These are phyloP conservation scores for Orbilia blumenaviensis DNA, from an alignment of 2,329 filamentous ascomycete genomes.

Conservation along the genomic window DNA sequence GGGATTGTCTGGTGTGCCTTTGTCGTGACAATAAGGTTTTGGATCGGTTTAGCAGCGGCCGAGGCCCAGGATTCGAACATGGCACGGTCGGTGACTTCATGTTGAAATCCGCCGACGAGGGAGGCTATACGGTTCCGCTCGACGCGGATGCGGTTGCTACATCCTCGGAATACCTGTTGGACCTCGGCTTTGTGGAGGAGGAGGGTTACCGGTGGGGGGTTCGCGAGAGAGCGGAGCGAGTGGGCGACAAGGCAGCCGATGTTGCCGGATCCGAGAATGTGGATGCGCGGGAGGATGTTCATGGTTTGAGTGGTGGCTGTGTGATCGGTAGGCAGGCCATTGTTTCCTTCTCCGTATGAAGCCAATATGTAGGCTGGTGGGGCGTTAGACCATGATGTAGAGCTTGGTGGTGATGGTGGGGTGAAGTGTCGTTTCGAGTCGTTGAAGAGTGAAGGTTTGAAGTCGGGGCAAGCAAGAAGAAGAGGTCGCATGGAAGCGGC, in stretches of 20 bases:
- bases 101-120: constrained; percentile 56
- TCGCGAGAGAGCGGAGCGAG: constrained; percentile 70
- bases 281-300: constrained; percentile 66
- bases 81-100: constrained; percentile 55
- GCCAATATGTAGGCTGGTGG: background rate
- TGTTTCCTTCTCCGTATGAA: constrained; percentile 60
- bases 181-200: constrained; percentile 73
- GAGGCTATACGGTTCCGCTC: constrained; percentile 62
- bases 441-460: background rate
- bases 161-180: constrained; percentile 64
- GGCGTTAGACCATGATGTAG: constrained; percentile 1
- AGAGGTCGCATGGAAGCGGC: constrained; percentile 23
- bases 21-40: constrained; percentile 79
- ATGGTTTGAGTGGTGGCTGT: constrained; percentile 59
- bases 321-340: constrained; percentile 58
- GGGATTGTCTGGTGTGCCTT: constrained; percentile 76
- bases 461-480: background rate
- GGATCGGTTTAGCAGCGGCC: constrained; percentile 63
- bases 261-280: constrained; percentile 82
- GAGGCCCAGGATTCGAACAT: constrained; percentile 43
- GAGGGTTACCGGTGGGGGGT: constrained; percentile 78
- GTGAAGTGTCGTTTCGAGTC: background rate
- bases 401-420: background rate
- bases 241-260: constrained; percentile 82
- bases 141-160: constrained; percentile 63